phyloP scores from a whole-genome alignment of 2,329 filamentous ascomycete genomes.

The Ophiostoma sp. region DNA sequence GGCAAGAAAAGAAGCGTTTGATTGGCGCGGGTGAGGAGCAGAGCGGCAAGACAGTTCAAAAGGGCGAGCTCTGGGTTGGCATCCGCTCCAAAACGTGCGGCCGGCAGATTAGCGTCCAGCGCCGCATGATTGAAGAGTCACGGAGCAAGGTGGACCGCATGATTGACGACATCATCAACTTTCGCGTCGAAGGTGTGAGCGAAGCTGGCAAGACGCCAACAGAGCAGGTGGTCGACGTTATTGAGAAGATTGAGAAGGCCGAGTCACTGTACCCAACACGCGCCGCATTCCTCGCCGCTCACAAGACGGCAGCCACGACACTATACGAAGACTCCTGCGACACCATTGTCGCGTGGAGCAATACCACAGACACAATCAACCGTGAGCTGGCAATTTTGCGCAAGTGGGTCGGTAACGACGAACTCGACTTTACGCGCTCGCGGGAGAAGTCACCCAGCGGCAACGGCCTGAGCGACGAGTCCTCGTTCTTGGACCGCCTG shows the following conservation, averaged over 20 bases:
- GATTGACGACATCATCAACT: conserved; percentile 86
- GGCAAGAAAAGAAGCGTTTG: conserved; percentile 94
- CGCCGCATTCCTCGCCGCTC: conserved; percentile 68
- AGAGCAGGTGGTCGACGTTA: conserved; percentile 86
- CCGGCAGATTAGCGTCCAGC: conserved; percentile 78
- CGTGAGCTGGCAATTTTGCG: conserved; percentile 88
- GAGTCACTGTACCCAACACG: conserved; percentile 84
- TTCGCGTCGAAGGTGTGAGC: conserved; percentile 89
- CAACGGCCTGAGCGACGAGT: conserved; percentile 80
- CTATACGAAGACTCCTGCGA: conserved; percentile 81
- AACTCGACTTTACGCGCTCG: conserved; percentile 83
- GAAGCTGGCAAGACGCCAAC: conserved; percentile 85
- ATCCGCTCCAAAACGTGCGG: conserved; percentile 82
- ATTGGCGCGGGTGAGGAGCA: conserved; percentile 71
- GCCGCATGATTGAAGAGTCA: conserved; percentile 83
- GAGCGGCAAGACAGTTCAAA: conserved; percentile 64
- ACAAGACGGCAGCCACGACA: conserved; percentile 73
- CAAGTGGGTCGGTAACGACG: conserved; percentile 95
- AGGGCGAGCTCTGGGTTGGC: conserved; percentile 83
- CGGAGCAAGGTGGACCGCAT: conserved; percentile 70
- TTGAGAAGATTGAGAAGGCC: conserved; percentile 85
- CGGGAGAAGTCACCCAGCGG: conserved; percentile 67
- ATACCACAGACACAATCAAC: conserved; percentile 94
- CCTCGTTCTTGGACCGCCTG: conserved; percentile 89
- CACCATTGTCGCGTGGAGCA: conserved; percentile 92